phyloP scores from a whole-genome alignment of 495 filamentous ascomycete species.

The Schizothecium vesticola region DNA sequence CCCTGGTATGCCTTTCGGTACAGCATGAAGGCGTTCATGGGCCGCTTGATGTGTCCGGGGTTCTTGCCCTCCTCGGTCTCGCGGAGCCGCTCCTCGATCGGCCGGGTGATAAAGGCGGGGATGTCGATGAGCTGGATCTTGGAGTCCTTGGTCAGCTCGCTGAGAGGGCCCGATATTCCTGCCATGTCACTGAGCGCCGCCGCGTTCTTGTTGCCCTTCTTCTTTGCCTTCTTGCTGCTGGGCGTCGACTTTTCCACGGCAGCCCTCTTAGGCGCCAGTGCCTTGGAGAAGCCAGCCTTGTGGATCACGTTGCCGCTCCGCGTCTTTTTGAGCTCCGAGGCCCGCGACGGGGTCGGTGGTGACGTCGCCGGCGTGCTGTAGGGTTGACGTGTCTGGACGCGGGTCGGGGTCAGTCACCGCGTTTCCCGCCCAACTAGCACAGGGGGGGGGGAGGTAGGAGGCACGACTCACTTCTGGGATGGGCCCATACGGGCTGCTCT shows the following conservation, averaged over 20 bases:
- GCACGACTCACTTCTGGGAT: constrained; percentile 29
- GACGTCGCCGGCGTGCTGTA: constrained; percentile 50
- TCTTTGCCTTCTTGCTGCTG: constrained; percentile 44
- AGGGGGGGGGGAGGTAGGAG: not conserved
- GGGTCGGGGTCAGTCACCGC: not conserved
- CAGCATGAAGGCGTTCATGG: constrained; percentile 99
- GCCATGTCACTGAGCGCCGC: constrained; percentile 51
- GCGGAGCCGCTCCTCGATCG: constrained; percentile 55
- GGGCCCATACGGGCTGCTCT: constrained; percentile 28
- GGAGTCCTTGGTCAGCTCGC: constrained; percentile 61
- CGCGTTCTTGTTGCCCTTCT: constrained; percentile 43
- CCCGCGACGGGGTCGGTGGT: constrained; percentile 41
- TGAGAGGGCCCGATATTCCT: constrained; percentile 64
- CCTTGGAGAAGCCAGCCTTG: constrained; percentile 12
- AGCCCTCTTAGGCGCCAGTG: constrained; percentile 18
- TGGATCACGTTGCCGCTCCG: constrained; percentile 36
- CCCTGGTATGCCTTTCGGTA: constrained; percentile 92
- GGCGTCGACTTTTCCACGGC: constrained; percentile 33
- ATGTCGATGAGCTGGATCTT: constrained; percentile 70
- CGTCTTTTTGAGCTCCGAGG: constrained; percentile 35
- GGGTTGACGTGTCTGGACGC: constrained; percentile 17
- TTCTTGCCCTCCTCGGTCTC: constrained; percentile 66
- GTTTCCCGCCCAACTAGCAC: not conserved
- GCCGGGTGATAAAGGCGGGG: constrained; percentile 71
- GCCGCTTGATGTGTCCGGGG: constrained; percentile 73